phyloP scores from a whole-genome alignment of 306 rosid species.

The Fragaria iinumae region DNA sequence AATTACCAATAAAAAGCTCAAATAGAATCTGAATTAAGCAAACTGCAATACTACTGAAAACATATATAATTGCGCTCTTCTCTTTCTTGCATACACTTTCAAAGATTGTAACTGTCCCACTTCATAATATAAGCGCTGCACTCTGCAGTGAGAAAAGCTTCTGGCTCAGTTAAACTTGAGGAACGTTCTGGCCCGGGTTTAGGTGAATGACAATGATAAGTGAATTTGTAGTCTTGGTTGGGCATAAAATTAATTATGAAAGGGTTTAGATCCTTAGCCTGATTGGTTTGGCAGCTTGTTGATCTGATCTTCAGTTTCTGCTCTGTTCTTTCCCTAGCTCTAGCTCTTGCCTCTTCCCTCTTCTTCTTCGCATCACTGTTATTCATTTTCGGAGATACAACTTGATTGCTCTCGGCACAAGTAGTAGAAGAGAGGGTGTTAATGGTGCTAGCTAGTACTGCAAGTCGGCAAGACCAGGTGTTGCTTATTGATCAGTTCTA shows the following conservation, averaged over 20 bases:
- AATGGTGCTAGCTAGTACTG: neutral
- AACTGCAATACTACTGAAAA: neutral
- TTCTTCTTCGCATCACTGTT: no score
- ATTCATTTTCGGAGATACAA: neutral
- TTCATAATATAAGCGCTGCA: no score
- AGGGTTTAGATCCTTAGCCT: conserved; percentile 7
- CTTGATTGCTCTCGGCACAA: conserved; percentile 13
- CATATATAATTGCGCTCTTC: neutral
- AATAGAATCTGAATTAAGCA: neutral
- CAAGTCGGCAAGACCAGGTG: neutral
- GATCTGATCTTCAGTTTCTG: conserved; percentile 31
- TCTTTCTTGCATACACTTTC: neutral
- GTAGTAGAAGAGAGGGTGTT: neutral
- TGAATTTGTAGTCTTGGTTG: conserved; percentile 1
- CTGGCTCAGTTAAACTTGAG: neutral
- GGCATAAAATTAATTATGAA: neutral
- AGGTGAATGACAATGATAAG: neutral
- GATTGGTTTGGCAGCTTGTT: neutral
- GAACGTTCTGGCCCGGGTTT: neutral
- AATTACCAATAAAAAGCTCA: neutral
- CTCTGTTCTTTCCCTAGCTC: conserved; percentile 54
- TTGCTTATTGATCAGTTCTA: conserved; percentile 31
- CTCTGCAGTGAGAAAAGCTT: neutral
- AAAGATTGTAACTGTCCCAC: neutral
- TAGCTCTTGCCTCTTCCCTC: conserved; percentile 48